These are phyloP conservation scores for Poa pratensis DNA, from an alignment of 176 grass and related monocot species.

Conservation along the genomic window DNA sequence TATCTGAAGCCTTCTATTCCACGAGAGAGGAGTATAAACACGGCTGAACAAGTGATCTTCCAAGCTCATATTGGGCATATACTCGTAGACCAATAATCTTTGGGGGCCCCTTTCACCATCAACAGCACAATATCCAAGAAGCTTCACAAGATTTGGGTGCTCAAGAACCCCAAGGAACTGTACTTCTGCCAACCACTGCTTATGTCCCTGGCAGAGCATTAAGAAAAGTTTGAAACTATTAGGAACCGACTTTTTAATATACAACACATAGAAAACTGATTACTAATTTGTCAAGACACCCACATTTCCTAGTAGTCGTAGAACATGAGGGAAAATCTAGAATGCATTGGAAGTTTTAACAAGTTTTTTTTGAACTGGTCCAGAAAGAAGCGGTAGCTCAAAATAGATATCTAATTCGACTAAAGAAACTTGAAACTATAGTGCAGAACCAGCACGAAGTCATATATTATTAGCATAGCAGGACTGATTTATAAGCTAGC, in stretches of 20 bases:
- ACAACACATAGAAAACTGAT: not conserved
- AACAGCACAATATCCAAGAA: slow-evolving; percentile 85
- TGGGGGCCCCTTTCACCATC: slow-evolving; percentile 75
- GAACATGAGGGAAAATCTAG: not conserved
- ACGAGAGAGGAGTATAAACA: slow-evolving; percentile 59
- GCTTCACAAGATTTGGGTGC: slow-evolving; percentile 93
- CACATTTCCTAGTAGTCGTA: not conserved
- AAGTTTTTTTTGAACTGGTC: not conserved
- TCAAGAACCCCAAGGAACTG: slow-evolving; percentile 95
- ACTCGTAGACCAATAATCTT: slow-evolving; percentile 86
- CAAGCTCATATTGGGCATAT: slow-evolving; percentile 91
- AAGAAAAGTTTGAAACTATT: slow-evolving; percentile 32
- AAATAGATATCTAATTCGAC: not conserved
- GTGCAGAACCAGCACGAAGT: not conserved
- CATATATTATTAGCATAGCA: not conserved
- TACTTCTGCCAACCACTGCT: slow-evolving; percentile 96
- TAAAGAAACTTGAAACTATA: not conserved
- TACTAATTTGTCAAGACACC: too few species aligned
- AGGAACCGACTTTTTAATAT: not conserved
- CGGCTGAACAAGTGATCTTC: slow-evolving; percentile 91
- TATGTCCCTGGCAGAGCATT: slow-evolving; percentile 68
- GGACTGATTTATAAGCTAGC: not conserved
- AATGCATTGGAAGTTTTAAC: not conserved
- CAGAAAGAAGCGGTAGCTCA: not conserved
- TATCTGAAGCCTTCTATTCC: slow-evolving; percentile 85